Percentiles rank a stretch among this genome's conserved stretches.
These are phyloP conservation scores for Batkoa obscura DNA, from an alignment of 371 early-diverging fungal genomes.

Conservation along the genomic window DNA sequence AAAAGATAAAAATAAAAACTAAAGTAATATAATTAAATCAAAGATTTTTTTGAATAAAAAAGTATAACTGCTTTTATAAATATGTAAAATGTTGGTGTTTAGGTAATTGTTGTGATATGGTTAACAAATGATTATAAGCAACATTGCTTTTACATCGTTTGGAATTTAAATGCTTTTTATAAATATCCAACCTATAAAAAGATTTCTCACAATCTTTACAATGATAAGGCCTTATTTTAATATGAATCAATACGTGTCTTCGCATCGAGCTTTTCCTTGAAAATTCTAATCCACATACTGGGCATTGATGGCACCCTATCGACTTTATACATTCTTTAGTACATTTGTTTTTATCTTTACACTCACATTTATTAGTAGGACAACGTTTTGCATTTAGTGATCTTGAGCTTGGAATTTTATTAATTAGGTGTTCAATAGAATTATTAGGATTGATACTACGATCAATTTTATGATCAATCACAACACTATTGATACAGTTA, in stretches of 20 bases:
- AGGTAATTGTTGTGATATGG: no score
- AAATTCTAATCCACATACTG: conserved; percentile 5
- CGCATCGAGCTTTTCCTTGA: conserved; percentile 4
- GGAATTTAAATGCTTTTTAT: conserved; percentile 3
- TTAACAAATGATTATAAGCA: no score
- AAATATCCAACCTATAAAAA: conserved; percentile 4
- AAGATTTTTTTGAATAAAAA: no score
- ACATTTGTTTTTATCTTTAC: neutral
- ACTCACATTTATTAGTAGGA: conserved; percentile 2
- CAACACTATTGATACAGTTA: no score
- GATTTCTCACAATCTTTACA: conserved; percentile 3
- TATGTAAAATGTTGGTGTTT: no score
- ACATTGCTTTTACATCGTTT: conserved; percentile 1
- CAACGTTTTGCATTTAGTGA: neutral
- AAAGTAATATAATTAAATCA: no score
- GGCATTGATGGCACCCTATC: neutral
- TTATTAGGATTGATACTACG: no score
- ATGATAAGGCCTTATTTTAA: conserved; percentile 5
- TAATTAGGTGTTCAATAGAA: neutral
- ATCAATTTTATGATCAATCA: no score
- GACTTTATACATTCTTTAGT: neutral
- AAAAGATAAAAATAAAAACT: no score
- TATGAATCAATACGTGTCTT: conserved; percentile 5
- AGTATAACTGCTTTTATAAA: no score
- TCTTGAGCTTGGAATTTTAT: neutral